Percentiles rank a stretch among this genome's conserved stretches.
Evolutionary conservation across 495 filamentous ascomycete genomes (phyloP).

Genomic region (Aspergillus haitiensis): DNA sequence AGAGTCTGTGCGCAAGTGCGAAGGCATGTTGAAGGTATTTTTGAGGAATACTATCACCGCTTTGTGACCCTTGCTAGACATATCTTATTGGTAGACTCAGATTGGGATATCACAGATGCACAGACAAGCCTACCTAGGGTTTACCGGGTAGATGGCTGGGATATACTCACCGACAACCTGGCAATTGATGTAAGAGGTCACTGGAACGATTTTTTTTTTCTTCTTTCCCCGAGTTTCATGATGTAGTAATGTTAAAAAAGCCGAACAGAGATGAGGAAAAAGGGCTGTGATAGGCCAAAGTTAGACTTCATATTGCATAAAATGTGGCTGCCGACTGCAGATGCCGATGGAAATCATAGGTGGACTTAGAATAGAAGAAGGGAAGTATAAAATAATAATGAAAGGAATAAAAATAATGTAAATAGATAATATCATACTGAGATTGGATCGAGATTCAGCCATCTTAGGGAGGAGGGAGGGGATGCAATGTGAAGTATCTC

Average conservation of each 20-base stretch:
- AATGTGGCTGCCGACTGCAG: constrained; percentile 2
- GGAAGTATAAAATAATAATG: not conserved
- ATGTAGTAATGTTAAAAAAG: not conserved
- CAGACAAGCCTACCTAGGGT: not conserved
- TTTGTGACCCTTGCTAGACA: constrained; percentile 14
- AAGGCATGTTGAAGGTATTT: not conserved
- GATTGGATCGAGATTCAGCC: not conserved
- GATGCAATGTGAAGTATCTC: not conserved
- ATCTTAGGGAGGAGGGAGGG: not conserved
- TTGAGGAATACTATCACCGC: constrained; percentile 2
- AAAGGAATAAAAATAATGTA: not conserved
- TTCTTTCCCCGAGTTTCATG: not conserved
- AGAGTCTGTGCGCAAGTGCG: too few relatives aligned
- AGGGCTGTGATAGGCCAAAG: not conserved
- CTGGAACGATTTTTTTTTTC: too few relatives aligned
- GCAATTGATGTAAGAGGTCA: constrained; percentile 1
- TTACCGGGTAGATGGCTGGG: not conserved
- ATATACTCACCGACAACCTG: constrained; percentile 12
- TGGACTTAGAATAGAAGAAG: not conserved
- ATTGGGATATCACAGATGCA: constrained; percentile 8
- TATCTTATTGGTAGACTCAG: constrained; percentile 4
- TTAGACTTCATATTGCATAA: constrained; percentile 6
- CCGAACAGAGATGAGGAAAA: not conserved
- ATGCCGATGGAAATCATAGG: not conserved
- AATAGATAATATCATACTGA: not conserved